Evolutionary conservation across 257 asterid species (phyloP), one percentile per base, ranked within the genome.

Genomic region (Penstemon eatonii): DNA sequence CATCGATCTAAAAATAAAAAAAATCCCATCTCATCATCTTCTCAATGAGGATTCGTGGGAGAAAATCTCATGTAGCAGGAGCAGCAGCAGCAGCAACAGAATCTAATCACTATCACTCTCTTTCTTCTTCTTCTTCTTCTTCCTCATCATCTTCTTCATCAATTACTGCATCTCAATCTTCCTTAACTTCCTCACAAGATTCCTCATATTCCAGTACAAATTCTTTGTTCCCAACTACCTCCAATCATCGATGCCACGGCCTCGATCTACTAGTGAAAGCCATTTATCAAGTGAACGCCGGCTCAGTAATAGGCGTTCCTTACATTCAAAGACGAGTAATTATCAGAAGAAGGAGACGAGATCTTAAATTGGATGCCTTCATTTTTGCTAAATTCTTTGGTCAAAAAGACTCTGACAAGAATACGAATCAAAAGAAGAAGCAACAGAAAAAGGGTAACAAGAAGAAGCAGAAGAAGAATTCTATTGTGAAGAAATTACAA

Each of bases 241-340:
- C 73, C 18, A 60, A n/a, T 11, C 73, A 65, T 6, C 89, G 95
- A 0, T 91, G 97, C 69, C 90, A 56, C 49, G 97, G 97, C 39
- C 96, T 90, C 70, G 91, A 91, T 88, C 92, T 91, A 70, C 92
- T 91, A 45, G 97, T 90, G 36, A 90, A 88, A 72, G 97, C 97
- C 66, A 88, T 90, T 68, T 82, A 86, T 79, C 87, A 83, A 67
- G 95, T 91, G 7, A 78, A 85, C 4, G 86, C 77, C 6, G 96
- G 97, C 3, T 91, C 97, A 5, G 76, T 81, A 44, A 80, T 91
- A 66, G 97, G 95, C 43, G 91, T 86, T 18, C 97, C 97, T 0
- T 90, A 90, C 75, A 90, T 90, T 50, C 96, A 90, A 74, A 81
- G 84, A 67, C 85, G 97, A 53, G 90, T 88, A 36, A 75, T 80